A percentile compares a stretch with the other conserved stretches of the same genome.
Evolutionary conservation across 1,284 basidiomycete genomes (phyloP).

Genomic region (Ustilago lituana): DNA sequence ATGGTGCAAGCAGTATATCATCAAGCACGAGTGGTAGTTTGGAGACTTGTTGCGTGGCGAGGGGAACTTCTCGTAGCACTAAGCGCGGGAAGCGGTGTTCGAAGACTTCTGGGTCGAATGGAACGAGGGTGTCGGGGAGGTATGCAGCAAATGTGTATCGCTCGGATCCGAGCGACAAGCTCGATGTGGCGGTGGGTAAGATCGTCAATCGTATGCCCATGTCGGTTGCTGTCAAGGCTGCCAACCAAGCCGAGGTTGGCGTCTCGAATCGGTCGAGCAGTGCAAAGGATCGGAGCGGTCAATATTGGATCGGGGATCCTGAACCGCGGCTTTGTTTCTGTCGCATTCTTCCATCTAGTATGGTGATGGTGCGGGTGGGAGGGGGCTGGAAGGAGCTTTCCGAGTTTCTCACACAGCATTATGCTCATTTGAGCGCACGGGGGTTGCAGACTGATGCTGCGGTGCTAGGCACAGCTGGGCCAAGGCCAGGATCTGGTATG

Average conservation of each 20-base stretch:
- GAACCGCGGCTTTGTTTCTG: slow-evolving; percentile 63
- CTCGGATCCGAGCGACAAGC: slow-evolving; percentile 83
- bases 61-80: too few relatives aligned
- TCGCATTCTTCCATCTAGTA: slow-evolving; percentile 60
- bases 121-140: not conserved
- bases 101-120: too few relatives aligned
- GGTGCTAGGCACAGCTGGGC: not conserved
- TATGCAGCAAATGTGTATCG: slow-evolving; percentile 72
- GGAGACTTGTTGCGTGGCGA: too few relatives aligned
- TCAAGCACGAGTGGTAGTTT: too few relatives aligned
- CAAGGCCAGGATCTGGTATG: not conserved
- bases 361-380: slow-evolving; percentile 66
- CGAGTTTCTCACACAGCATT: slow-evolving; percentile 52
- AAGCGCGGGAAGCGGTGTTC: too few relatives aligned
- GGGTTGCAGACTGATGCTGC: not conserved
- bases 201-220: slow-evolving; percentile 88
- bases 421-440: slow-evolving; percentile 22
- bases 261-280: not conserved
- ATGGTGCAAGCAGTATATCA: too few relatives aligned
- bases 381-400: slow-evolving; percentile 67
- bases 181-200: slow-evolving; percentile 89
- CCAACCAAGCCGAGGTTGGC: not conserved
- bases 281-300: slow-evolving; percentile 46
- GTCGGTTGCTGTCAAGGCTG: slow-evolving; percentile 38
- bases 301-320: slow-evolving; percentile 63